Percentiles rank a stretch among this genome's conserved stretches.
Evolutionary conservation across 2,329 filamentous ascomycete species (phyloP).

Genomic region (Xylariaceae sp.): DNA sequence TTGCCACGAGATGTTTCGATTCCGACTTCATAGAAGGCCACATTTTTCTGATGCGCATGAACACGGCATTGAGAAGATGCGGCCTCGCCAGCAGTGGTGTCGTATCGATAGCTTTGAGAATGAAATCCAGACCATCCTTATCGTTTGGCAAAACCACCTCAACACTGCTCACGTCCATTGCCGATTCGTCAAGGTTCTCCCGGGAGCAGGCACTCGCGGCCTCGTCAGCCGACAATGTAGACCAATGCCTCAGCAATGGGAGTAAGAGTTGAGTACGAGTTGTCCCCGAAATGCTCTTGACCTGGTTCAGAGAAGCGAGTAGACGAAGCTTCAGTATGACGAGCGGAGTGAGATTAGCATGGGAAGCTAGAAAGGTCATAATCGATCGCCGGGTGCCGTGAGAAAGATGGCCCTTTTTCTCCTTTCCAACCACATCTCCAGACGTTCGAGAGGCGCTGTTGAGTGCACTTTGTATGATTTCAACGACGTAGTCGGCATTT

Average conservation of each 20-base stretch:
- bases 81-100: slow-evolving; percentile 34
- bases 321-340: slow-evolving; percentile 62
- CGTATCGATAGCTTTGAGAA: slow-evolving; percentile 41
- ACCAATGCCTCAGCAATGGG: slow-evolving; percentile 67
- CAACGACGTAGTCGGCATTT: slow-evolving; percentile 63
- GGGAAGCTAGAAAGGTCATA: slow-evolving; percentile 65
- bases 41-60: slow-evolving; percentile 60
- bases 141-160: slow-evolving; percentile 49
- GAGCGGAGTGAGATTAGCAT: slow-evolving; percentile 61
- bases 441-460: slow-evolving; percentile 35
- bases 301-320: slow-evolving; percentile 62
- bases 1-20: slow-evolving; percentile 50
- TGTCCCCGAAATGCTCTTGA: slow-evolving; percentile 62
- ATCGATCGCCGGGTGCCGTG: slow-evolving; percentile 58
- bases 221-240: slow-evolving; percentile 43
- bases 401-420: slow-evolving; percentile 48
- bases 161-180: slow-evolving; percentile 37
- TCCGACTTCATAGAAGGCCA: slow-evolving; percentile 67
- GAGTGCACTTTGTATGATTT: slow-evolving; percentile 53
- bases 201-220: slow-evolving; percentile 39
- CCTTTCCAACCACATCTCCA: slow-evolving; percentile 27
- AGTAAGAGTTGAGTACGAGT: slow-evolving; percentile 69
- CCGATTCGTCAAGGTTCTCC: slow-evolving; percentile 35
- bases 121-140: slow-evolving; percentile 39
- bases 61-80: slow-evolving; percentile 56